Conservation (phyloP, 768 basidiomycete genomes). For the Erythrobasidium yunnanense region DNA sequence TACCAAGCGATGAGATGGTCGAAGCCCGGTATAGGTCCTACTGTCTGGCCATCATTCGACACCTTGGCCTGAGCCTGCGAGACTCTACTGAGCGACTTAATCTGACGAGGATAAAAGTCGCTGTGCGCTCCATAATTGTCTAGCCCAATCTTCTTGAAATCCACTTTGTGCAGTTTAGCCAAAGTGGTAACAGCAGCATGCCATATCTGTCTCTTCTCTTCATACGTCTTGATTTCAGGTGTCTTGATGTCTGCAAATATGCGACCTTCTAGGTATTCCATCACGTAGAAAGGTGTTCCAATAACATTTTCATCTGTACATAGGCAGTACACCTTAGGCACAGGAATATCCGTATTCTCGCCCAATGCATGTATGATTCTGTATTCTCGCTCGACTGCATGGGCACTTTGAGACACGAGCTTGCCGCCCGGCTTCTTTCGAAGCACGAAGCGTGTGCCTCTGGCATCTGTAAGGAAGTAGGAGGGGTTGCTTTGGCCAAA, state of each 20-base stretch:
- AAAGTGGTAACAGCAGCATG: constrained; percentile 62
- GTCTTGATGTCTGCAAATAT: constrained; percentile 80
- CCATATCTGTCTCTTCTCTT: constrained; percentile 70
- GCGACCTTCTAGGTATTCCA: constrained; percentile 88
- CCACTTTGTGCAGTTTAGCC: constrained; percentile 55
- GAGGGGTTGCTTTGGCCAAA: constrained; percentile 61
- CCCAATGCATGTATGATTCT: constrained; percentile 66
- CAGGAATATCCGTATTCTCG: constrained; percentile 67
- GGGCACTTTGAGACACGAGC: constrained; percentile 79
- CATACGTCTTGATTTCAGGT: constrained; percentile 52
- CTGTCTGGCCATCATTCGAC: constrained; percentile 40
- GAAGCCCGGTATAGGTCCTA: constrained; percentile 65
- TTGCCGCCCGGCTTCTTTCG: constrained; percentile 85
- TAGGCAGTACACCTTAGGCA: constrained; percentile 70
- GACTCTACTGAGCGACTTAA: constrained; percentile 72
- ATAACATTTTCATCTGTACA: constrained; percentile 68
- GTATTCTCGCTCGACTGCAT: constrained; percentile 91
- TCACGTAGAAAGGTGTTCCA: constrained; percentile 87
- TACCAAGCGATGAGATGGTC: constrained; percentile 69
- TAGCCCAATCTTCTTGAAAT: constrained; percentile 58
- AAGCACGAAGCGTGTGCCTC: constrained; percentile 48
- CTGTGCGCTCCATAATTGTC: constrained; percentile 59
- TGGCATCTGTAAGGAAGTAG: constrained; percentile 74
- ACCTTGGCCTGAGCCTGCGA: constrained; percentile 65
- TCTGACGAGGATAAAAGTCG: constrained; percentile 85